phyloP scores from a whole-genome alignment of 2,329 filamentous ascomycete genomes.

The Hymenoscyphus salicellus region DNA sequence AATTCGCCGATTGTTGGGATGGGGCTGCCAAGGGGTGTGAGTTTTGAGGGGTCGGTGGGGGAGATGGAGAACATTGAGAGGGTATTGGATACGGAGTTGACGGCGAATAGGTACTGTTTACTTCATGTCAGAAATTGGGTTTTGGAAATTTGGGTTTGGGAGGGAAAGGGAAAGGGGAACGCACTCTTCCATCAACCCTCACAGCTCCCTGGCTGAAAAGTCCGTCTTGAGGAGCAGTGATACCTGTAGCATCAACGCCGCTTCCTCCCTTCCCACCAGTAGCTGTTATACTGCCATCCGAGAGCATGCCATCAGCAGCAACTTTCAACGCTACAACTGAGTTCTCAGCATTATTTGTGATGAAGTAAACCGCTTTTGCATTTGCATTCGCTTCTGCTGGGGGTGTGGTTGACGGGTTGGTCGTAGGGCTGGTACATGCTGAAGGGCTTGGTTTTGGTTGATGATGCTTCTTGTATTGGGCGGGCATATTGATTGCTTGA shows the following conservation, averaged over 20 bases:
- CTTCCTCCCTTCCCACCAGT: conserved; percentile 49
- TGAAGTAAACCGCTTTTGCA: conserved; percentile 51
- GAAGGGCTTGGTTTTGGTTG: not conserved
- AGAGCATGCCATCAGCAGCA: conserved; percentile 46
- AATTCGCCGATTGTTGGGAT: conserved; percentile 49
- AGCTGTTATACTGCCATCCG: conserved; percentile 40
- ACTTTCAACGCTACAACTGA: conserved; percentile 54
- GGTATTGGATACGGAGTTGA: conserved; percentile 53
- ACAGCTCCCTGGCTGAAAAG: conserved; percentile 51
- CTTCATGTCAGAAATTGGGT: no score
- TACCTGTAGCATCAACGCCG: conserved; percentile 40
- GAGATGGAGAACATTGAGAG: conserved; percentile 49
- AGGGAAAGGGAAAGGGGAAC: conserved; percentile 17
- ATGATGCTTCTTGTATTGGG: not conserved
- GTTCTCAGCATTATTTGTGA: conserved; percentile 49
- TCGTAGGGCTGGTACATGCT: no score
- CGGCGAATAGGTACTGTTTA: conserved; percentile 36
- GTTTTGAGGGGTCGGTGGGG: conserved; percentile 41
- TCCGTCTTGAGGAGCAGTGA: conserved; percentile 47
- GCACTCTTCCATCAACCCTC: conserved; percentile 49
- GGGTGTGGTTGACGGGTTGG: not conserved
- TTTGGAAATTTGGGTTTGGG: not conserved
- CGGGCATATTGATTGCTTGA: no score
- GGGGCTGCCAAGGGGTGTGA: conserved; percentile 45
- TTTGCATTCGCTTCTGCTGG: conserved; percentile 1